Base-by-base conservation (phyloP, 495 filamentous ascomycete species). In the Xylaria scruposa region DNA sequence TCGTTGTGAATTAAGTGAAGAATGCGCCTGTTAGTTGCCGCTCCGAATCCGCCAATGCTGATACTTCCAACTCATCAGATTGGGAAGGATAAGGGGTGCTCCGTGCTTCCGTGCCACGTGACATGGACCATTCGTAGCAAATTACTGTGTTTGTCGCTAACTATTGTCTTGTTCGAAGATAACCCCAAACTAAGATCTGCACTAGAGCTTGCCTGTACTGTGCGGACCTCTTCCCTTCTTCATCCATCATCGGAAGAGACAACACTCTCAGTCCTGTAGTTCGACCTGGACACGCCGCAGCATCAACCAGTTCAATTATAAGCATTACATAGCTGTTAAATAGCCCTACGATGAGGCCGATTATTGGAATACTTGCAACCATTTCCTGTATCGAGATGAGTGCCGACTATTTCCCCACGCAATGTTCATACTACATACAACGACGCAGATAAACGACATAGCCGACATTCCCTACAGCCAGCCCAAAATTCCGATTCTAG, bases 1-100 rank as follows among this genome's bases (percentile, higher is more conserved):
- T 51, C 38, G 31, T 44, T 63, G 40, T 59, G 21, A 56, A 63
- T 61, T 46, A 36, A 17, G 36, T 42, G 47, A 44, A 58, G 59
- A 54, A 70, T 63, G 68, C 58, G 49, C 67, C 29, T 60, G 65
- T 51, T 58, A 54, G 64, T 44, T 59, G 51, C 40, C 26, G 33
- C 36, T 33, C 19, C 53, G 38, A 58, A 44, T 42, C 53, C 56
- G 59, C 58, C 33, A 38, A 46, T 40, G 56, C 58, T 60, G 49
- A 68, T 47, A 70, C 53, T 70, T 70, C 26, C 38, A 61, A 61
- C 40, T 61, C n/a, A 21, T 61, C 54, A 47, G 42, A 70, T 47
- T 49, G 56, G 56, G 67, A 70, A 61, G 56, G 67, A 26, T 67
- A 38, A 56, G 46, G 63, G 63, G 47, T 51, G 51, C 51, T 38